Evolutionary conservation across 148 eudicot species (phyloP), one percentile per base, ranked within the genome.

Genomic region (Heliamphora exappendiculata): DNA sequence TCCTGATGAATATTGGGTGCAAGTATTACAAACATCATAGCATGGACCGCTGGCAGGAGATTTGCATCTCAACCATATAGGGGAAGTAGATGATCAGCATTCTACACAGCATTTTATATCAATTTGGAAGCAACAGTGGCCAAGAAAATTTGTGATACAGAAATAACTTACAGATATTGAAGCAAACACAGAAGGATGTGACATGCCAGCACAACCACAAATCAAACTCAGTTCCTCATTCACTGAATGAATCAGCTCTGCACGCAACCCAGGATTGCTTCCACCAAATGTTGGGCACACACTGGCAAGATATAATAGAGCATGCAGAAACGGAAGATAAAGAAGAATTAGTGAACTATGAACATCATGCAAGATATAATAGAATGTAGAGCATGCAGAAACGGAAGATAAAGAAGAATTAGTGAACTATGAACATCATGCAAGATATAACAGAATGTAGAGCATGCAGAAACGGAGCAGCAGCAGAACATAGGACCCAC

Each of bases 241-340:
- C 65, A 95, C 79, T 42, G 91, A 86, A 83, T 92, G 92, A 59
- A 93, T 82, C 75, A 95, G 83, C 80, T 95, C 96, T 68, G 95
- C 90, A 47, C 76, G 81, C 69, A 91, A 14, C 51, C 98, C 98
- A 55, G 94, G 97, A 86, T 85, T 86, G 75, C 88, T 88, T 76
- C 98, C 98, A 72, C 98, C 98, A 80, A 87, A 78, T 17, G 93
- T 92, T 39, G 98, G 98, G 78, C 88, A 89, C 58, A 92, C 54
- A 81, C 98, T 94, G 86, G 70, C 34, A 75, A 42, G 34, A 3
- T 17, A n/a, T n/a, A n/a, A n/a, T n/a, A n/a, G n/a, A n/a, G n/a
- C n/a, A n/a, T n/a, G n/a, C n/a, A n/a, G n/a, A 51, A 41, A 26
- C 28, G 44, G 59, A 65, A 51, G 59, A 65, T 6, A 28, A 19